Evolutionary conservation across 2,329 filamentous ascomycete species (phyloP), one percentile per base, ranked within the genome.

Genomic region (Diaporthe caulivora): DNA sequence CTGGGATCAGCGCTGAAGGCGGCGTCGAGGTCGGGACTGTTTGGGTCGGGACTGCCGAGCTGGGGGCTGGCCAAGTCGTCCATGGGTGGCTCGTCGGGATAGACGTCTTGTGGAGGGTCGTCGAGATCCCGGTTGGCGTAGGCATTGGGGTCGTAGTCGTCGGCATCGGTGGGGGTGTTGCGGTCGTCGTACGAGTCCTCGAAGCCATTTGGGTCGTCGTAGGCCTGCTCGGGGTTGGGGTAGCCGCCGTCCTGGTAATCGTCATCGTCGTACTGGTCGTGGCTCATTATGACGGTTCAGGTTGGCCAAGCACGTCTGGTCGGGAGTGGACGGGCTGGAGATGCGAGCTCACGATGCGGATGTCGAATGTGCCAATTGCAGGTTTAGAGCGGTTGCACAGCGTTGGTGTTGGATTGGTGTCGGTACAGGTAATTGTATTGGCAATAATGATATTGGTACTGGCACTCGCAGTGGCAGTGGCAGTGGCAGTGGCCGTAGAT

Each of bases 231-330:
- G 26, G 68, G 68, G 15, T 71, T 62, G 24, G 68, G 68, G 26
- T 71, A 71, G 7, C 49, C 68, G 21, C 62, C 44, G 44, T 65
- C 62, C 62, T 65, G 62, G 29, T 49, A 62, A n/a, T 62, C 68
- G 29, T 70, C 31, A 18, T 72, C 64, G 24, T 58, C 71, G 62
- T 72, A 67, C 60, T 58, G 71, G 42, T 67, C 70, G 64, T 73
- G 73, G 47, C 72, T 64, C 53, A 71, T 71, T 17, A 44, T 71
- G 44, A 71, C 55, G 34, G 44, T 62, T 71, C 40, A 11, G 54
- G 21, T 17, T 55, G 37, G 65, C 44, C 44, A 24, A 49, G 29
- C 31, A 37, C 29, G 29, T 65, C 44, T 65, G 4, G 21, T 26
- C 60, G 44, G 62, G 44, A 34, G 44, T n/a, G 44, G 11, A 26